These are phyloP conservation scores for Penicilliopsis zonata DNA, from an alignment of 495 filamentous ascomycete species.

Conservation along the genomic window DNA sequence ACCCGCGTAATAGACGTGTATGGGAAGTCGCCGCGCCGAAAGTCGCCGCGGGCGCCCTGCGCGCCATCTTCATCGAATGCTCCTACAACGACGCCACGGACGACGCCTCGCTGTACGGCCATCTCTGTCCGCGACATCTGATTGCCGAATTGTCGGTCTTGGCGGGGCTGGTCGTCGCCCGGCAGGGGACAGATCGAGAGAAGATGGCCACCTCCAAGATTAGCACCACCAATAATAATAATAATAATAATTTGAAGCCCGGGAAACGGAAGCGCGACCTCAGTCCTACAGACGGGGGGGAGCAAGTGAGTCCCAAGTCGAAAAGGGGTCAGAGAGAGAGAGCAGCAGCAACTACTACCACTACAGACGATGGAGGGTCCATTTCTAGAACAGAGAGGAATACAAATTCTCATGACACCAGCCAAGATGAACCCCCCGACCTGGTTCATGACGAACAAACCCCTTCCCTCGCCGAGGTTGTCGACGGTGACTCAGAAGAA, in stretches of 20 bases:
- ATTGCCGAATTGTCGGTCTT: slow-evolving; percentile 62
- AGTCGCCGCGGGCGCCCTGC: slow-evolving; percentile 52
- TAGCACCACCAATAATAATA: too few relatives aligned
- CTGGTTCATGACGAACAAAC: slow-evolving; percentile 3
- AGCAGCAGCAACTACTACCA: too few relatives aligned
- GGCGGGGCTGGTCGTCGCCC: slow-evolving; percentile 46
- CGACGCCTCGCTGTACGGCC: slow-evolving; percentile 71
- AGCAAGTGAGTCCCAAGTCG: slow-evolving; percentile 15
- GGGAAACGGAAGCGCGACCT: slow-evolving; percentile 23
- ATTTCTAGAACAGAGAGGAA: too few relatives aligned
- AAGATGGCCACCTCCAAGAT: background rate
- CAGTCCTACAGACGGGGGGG: slow-evolving; percentile 1
- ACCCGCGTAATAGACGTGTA: slow-evolving; percentile 63
- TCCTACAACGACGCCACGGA: slow-evolving; percentile 70
- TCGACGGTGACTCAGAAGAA: background rate
- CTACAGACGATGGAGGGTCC: too few relatives aligned
- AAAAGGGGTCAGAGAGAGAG: slow-evolving; percentile 8
- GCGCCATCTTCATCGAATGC: slow-evolving; percentile 89
- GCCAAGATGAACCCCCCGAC: slow-evolving; percentile 4
- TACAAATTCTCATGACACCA: too few relatives aligned
- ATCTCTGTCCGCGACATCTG: slow-evolving; percentile 73
- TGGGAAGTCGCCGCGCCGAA: slow-evolving; percentile 84
- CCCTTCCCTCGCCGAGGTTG: slow-evolving; percentile 3
- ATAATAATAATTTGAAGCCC: background rate
- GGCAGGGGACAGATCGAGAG: slow-evolving; percentile 4